phyloP scores from a whole-genome alignment of 2,329 filamentous ascomycete genomes.

The Trichoderma harzianum region DNA sequence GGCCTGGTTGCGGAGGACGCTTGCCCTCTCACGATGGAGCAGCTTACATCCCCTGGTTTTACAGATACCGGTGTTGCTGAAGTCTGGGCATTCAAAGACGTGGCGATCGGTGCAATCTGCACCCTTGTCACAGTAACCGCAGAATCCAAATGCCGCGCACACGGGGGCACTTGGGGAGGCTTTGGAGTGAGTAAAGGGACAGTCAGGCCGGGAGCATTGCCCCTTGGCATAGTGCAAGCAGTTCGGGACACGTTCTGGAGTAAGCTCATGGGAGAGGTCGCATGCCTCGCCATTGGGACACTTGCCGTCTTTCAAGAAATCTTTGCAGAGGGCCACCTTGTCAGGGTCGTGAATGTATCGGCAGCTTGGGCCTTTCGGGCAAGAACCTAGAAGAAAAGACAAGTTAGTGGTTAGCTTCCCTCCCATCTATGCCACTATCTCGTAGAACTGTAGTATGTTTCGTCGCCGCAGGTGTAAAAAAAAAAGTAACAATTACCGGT shows the following conservation, averaged over 20 bases:
- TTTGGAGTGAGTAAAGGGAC: conserved; percentile 81
- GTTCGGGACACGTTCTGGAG: conserved; percentile 76
- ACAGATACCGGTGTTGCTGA: conserved; percentile 86
- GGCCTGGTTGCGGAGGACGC: conserved; percentile 67
- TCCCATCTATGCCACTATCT: conserved; percentile 37
- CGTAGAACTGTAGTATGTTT: conserved; percentile 22
- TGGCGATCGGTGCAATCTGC: conserved; percentile 75
- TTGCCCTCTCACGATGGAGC: conserved; percentile 83
- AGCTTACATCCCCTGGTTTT: conserved; percentile 77
- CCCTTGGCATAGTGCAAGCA: conserved; percentile 89
- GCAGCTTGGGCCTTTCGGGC: conserved; percentile 76
- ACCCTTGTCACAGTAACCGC: conserved; percentile 87
- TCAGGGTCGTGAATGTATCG: conserved; percentile 77
- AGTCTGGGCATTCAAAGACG: conserved; percentile 90
- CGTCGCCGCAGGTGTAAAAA: conserved; percentile 25
- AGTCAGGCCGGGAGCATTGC: conserved; percentile 81
- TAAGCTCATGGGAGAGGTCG: conserved; percentile 85
- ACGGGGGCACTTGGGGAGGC: conserved; percentile 74
- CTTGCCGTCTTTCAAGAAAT: conserved; percentile 73
- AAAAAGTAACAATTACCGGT: conserved; percentile 59
- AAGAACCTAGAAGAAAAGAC: conserved; percentile 63
- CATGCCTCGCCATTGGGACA: conserved; percentile 77
- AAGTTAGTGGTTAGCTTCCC: conserved; percentile 41
- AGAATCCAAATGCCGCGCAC: conserved; percentile 77
- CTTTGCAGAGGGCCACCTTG: conserved; percentile 88